Evolutionary conservation across 345 rosid species (phyloP), one percentile per base, ranked within the genome.

Genomic region (Lepidium aucheri): DNA sequence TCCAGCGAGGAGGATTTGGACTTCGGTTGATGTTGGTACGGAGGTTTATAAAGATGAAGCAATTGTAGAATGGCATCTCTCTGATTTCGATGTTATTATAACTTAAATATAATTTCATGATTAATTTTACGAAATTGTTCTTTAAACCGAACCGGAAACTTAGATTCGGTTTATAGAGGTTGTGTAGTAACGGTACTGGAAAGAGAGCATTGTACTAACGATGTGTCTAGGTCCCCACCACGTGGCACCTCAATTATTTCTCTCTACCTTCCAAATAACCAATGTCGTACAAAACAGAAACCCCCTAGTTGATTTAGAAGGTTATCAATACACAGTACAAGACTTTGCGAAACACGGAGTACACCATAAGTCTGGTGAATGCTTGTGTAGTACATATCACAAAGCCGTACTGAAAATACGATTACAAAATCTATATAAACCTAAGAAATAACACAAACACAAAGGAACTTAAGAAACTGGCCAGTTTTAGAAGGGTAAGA

Each of bases 1-100:
- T 55, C 88, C 81, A 4, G 94, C 82, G 10, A 82, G 80, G 78
- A 86, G 96, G 68, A 74, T 80, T 10, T 86, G 96, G 90, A 76
- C 85, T 44, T 84, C 96, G 10, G 67, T 88, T 5, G 84, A 88
- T 56, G 64, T 65, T 59, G 96, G 92, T 35, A 86, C 92, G 0
- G 88, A 86, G 73, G 79, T 86, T 65, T 84, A 78, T 32, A 46
- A 69, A 67, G 79, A 77, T 32, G 87, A 81, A 70, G 68, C 57
- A 17, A 71, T 65, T 40, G 90, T 86, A 30, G 92, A 88, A 57
- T 83, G 92, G 88, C 66, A 66, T 47, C 62, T 86, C 35, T 81
- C 81, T 44, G 86, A 84, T 60, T 86, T 86, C 4, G 79, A 86
- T 53, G 84, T 86, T 57, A 53, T 78, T 65, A 45, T 83, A 32